Conservation (phyloP, 805 yeast species). For the Yarrowia bubula region DNA sequence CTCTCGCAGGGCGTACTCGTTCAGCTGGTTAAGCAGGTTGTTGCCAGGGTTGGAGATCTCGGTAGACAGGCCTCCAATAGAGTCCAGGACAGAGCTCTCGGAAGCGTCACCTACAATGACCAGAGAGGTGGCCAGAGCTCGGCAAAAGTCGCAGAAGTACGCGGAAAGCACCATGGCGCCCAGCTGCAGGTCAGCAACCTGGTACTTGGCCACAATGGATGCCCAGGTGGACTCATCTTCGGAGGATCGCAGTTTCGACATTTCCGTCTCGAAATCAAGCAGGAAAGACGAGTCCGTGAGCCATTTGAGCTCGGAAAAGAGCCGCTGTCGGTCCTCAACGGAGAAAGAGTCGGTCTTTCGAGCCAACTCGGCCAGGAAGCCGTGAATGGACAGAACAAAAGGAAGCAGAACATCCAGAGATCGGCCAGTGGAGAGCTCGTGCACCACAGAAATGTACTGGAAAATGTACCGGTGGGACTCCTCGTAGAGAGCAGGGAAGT, state of each 20-base stretch:
- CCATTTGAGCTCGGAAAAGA: conserved; percentile 27
- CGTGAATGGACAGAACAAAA: conserved; percentile 36
- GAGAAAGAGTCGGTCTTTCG: conserved; percentile 20
- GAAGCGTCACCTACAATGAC: conserved; percentile 24
- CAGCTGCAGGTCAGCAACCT: conserved; percentile 30
- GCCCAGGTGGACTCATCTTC: conserved; percentile 29
- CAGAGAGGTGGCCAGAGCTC: conserved; percentile 30
- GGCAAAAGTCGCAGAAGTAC: conserved; percentile 29
- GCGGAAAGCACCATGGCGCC: conserved; percentile 32
- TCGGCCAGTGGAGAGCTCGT: conserved; percentile 23
- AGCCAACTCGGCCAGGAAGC: conserved; percentile 40
- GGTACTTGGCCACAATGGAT: conserved; percentile 26
- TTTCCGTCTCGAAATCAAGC: conserved; percentile 31
- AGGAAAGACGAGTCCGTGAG: conserved; percentile 29
- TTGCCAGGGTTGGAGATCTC: conserved; percentile 29
- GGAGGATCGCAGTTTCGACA: conserved; percentile 28
- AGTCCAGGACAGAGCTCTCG: neutral
- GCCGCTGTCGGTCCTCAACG: neutral
- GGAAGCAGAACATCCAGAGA: conserved; percentile 29
- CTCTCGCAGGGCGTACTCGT: conserved; percentile 40
- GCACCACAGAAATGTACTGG: conserved; percentile 21
- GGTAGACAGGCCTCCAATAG: conserved; percentile 26
- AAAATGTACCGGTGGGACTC: conserved; percentile 29
- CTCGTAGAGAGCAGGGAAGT: conserved; percentile 38
- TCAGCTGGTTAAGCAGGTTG: conserved; percentile 30